Evolutionary conservation across 2,329 filamentous ascomycete species (phyloP), one percentile per base, ranked within the genome.

Genomic region (Calcarisporium arbuscula): DNA sequence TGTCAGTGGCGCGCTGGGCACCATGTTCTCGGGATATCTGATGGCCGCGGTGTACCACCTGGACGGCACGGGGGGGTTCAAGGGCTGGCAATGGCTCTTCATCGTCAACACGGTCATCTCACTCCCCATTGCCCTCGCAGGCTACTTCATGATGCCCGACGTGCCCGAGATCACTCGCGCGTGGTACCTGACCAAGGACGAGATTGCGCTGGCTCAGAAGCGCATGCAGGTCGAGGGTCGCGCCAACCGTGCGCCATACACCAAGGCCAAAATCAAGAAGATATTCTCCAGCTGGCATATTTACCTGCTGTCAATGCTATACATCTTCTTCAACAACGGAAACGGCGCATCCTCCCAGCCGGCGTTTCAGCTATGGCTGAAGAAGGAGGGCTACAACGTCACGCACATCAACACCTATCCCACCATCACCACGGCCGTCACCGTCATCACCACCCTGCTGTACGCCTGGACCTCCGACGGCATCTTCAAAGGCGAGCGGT

Each of bases 381-480:
- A 70, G 47, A 45, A 48, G 1, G 44, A 62, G 32, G 63, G 63
- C 2, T 67, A 69, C 45, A 51, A 48, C 17, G 47, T 70, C n/a
- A 41, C 45, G 1, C 47, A 65, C 50, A 51, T 69, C 39, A 67
- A 78, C 45, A 59, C 66, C 1, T 75, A 73, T 35, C 74, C 80
- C 2, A 82, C 80, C 8, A 73, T 78, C 25, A 69, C 68, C 1
- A 64, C 70, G 1, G 69, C 67, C 0, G 67, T 77, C 4, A 58
- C 63, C 2, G 66, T 82, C 0, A 50, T 80, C 10, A 70, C 69
- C 2, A 82, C 79, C 0, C 60, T 82, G 2, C 58, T 70, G 4
- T 82, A 81, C 42, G 80, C 77, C 1, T 83, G 78, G 79, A 69
- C 69, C 0, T 82, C 77, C 0, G 80, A 83, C 50, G 67, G 68